A percentile compares a stretch with the other conserved stretches of the same genome.
Evolutionary conservation across 495 filamentous ascomycete genomes (phyloP).

Genomic region (Talaromyces trachyspermus): DNA sequence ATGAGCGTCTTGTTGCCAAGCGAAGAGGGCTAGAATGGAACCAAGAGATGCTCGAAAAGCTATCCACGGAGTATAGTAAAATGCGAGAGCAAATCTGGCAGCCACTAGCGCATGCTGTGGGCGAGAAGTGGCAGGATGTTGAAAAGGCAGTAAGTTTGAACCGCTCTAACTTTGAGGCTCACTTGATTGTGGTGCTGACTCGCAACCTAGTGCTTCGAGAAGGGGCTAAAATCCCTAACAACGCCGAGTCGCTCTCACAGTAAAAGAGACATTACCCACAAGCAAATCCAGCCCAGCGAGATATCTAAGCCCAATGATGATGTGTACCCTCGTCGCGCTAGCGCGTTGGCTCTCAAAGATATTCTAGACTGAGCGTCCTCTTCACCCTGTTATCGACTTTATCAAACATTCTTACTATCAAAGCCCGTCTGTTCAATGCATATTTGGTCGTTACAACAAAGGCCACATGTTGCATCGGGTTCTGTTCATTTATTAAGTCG

Average conservation of each 20-base stretch:
- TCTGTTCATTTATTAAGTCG: too few relatives aligned
- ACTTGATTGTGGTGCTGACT: background rate
- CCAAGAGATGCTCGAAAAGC: constrained; percentile 52
- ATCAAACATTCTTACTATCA: background rate
- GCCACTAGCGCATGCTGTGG: constrained; percentile 50
- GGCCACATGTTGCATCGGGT: too few relatives aligned
- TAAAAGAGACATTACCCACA: background rate
- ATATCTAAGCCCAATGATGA: constrained; percentile 1
- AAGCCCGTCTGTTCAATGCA: too few relatives aligned
- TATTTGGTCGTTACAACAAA: too few relatives aligned
- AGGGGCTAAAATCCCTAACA: constrained; percentile 41
- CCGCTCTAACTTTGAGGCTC: background rate
- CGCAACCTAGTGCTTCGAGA: constrained; percentile 42
- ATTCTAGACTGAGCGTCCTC: too few relatives aligned
- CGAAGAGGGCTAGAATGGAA: constrained; percentile 58
- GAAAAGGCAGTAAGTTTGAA: constrained; percentile 54
- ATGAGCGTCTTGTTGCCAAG: constrained; percentile 66
- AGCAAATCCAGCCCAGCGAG: constrained; percentile 1
- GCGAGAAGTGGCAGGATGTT: constrained; percentile 63
- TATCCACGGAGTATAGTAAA: constrained; percentile 61
- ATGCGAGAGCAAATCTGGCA: constrained; percentile 68
- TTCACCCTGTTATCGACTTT: too few relatives aligned
- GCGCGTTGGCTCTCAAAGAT: constrained; percentile 5
- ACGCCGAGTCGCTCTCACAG: constrained; percentile 22
- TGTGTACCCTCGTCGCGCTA: constrained; percentile 2